phyloP scores from a whole-genome alignment of 2,329 filamentous ascomycete species.

The Neonectria neomacrospora region DNA sequence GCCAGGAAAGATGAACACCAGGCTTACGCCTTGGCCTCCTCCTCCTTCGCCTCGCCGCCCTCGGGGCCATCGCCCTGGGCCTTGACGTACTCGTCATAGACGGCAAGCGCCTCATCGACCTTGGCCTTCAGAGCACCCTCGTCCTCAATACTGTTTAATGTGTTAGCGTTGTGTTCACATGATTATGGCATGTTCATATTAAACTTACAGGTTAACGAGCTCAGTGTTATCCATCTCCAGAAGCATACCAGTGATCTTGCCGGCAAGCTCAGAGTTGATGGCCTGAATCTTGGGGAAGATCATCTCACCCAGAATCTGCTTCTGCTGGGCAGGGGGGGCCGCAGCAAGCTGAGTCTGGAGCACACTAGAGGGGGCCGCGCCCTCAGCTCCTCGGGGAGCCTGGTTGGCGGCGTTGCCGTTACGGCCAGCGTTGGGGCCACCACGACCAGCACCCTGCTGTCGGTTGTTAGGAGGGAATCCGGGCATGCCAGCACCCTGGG shows the following conservation, averaged over 20 bases:
- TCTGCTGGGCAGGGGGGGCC: conserved; percentile 81
- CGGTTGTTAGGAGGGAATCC: conserved; percentile 68
- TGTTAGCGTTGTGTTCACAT: conserved; percentile 23
- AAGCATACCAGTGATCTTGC: conserved; percentile 99
- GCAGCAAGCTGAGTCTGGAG: conserved; percentile 68
- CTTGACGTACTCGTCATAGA: conserved; percentile 99
- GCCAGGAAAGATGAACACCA: conserved; percentile 17
- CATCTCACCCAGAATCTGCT: conserved; percentile 97
- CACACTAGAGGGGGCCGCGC: conserved; percentile 48
- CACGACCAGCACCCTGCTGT: conserved; percentile 63
- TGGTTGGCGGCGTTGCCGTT: conserved; percentile 59
- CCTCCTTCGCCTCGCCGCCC: conserved; percentile 60
- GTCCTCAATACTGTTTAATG: conserved; percentile 79
- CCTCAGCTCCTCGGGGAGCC: conserved; percentile 58
- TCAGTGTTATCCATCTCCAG: conserved; percentile 98
- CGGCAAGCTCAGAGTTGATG: conserved; percentile 93
- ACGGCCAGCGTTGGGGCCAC: conserved; percentile 54
- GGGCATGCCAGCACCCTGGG: conserved; percentile 63
- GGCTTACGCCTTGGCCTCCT: conserved; percentile 56
- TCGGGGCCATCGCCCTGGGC: conserved; percentile 65
- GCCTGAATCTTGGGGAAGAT: conserved; percentile 98
- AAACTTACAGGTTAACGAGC: conserved; percentile 91
- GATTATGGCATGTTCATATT: conserved; percentile 6
- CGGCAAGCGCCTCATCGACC: conserved; percentile 95
- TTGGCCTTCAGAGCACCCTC: conserved; percentile 90